Conservation (phyloP, 208 protist species). For the Naegleria gruberi region DNA sequence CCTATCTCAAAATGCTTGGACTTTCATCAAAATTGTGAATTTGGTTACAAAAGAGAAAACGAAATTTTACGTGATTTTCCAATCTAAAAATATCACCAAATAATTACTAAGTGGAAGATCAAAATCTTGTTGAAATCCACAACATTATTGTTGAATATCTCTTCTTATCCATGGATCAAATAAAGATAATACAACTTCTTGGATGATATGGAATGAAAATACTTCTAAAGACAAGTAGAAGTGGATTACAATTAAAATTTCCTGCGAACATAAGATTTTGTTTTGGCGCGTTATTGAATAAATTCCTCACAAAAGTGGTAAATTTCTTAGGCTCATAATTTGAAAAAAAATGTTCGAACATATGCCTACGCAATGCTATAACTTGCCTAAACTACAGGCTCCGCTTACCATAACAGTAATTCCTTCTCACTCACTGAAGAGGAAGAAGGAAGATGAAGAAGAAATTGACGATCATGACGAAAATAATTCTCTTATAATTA, state of each 20-base stretch:
- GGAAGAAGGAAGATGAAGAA: background rate
- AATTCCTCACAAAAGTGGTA: too few species aligned
- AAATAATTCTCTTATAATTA: background rate
- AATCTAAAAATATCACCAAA: too few species aligned
- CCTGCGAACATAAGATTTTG: background rate
- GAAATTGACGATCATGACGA: background rate
- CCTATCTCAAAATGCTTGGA: background rate
- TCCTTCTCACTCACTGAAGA: background rate
- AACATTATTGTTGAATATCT: too few species aligned
- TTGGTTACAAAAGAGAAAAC: too few species aligned
- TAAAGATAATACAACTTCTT: too few species aligned
- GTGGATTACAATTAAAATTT: background rate
- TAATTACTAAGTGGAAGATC: background rate
- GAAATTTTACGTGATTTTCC: too few species aligned
- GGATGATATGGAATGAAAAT: too few species aligned
- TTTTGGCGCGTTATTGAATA: too few species aligned
- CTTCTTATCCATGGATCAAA: too few species aligned
- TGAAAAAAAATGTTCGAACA: conserved; percentile 1
- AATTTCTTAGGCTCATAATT: too few species aligned
- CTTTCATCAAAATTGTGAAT: background rate
- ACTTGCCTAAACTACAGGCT: background rate
- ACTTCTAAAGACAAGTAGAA: too few species aligned
- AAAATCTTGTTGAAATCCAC: too few species aligned
- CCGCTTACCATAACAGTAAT: background rate
- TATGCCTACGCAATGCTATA: background rate